Conservation (phyloP, 345 rosid genomes). For the Sisymbrium irio region DNA sequence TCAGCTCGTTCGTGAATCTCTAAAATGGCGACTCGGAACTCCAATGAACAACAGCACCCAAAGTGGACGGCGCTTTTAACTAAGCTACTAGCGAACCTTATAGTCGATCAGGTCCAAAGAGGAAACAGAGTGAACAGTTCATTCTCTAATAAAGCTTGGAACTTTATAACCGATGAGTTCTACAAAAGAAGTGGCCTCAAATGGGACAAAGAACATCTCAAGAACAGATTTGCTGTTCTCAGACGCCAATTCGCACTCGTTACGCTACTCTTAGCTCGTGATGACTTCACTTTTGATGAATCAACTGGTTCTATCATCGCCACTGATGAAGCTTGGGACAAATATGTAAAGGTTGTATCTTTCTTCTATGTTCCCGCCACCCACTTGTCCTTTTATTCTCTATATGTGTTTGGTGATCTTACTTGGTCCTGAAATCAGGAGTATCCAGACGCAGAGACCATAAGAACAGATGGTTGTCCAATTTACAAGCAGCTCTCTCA, state of each 20-base stretch:
- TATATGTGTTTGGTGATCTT: constrained; percentile 7
- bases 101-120: constrained; percentile 45
- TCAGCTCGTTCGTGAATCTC: background rate
- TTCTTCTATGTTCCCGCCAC: background rate
- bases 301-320: constrained; percentile 39
- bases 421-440: constrained; percentile 32
- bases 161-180: constrained; percentile 40
- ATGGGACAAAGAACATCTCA: constrained; percentile 50
- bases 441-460: constrained; percentile 52
- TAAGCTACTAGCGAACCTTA: constrained; percentile 42
- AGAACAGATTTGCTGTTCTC: constrained; percentile 39
- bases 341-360: constrained; percentile 39
- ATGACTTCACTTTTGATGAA: constrained; percentile 45
- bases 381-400: background rate
- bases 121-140: constrained; percentile 45
- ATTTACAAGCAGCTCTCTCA: constrained; percentile 46
- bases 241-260: constrained; percentile 43
- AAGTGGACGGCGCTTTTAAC: constrained; percentile 46
- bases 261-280: constrained; percentile 40
- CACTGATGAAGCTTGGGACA: constrained; percentile 47
- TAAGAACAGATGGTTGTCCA: constrained; percentile 47
- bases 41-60: constrained; percentile 27
- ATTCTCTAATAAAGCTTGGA: constrained; percentile 46
- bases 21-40: constrained; percentile 7
- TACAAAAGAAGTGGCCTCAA: constrained; percentile 35